Conservation (phyloP, 257 asterid species). For the Salvia miltiorrhiza region DNA sequence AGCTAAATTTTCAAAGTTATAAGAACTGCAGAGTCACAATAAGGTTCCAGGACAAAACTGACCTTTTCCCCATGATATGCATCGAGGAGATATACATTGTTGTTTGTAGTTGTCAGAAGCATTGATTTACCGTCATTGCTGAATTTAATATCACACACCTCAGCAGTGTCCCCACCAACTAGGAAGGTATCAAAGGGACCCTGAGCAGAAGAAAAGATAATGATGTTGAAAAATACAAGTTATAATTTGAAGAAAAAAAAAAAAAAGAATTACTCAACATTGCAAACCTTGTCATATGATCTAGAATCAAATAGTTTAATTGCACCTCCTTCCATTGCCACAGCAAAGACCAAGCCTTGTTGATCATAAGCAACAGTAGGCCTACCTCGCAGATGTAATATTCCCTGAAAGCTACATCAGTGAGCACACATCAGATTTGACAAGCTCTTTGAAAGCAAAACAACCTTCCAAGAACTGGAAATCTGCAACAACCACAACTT, state of each 20-base stretch:
- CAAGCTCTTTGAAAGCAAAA: conserved; percentile 15
- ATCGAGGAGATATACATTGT: conserved; percentile 80
- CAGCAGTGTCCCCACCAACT: conserved; percentile 96
- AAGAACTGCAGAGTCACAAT: background rate
- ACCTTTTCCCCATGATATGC: conserved; percentile 98
- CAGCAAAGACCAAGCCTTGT: conserved; percentile 96
- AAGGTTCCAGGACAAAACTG: conserved; percentile 15
- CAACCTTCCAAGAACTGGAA: background rate
- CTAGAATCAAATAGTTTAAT: conserved; percentile 88
- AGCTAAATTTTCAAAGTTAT: background rate
- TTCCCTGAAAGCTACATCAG: conserved; percentile 87
- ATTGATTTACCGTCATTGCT: conserved; percentile 95
- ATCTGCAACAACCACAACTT: conserved; percentile 7
- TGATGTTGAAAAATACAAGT: background rate
- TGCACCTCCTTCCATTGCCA: conserved; percentile 99
- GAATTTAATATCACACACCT: conserved; percentile 95
- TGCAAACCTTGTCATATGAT: conserved; percentile 80
- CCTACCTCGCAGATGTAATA: conserved; percentile 82
- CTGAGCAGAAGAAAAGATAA: conserved; percentile 35
- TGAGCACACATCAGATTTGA: conserved; percentile 54
- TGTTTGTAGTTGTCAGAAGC: conserved; percentile 87
- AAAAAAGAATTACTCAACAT: background rate
- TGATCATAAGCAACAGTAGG: conserved; percentile 97
- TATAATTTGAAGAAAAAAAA: background rate
- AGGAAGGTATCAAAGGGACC: conserved; percentile 97